Evolutionary conservation across 495 filamentous ascomycete species (phyloP), one percentile per base, ranked within the genome.

Genomic region (Aspergillus cristatus): DNA sequence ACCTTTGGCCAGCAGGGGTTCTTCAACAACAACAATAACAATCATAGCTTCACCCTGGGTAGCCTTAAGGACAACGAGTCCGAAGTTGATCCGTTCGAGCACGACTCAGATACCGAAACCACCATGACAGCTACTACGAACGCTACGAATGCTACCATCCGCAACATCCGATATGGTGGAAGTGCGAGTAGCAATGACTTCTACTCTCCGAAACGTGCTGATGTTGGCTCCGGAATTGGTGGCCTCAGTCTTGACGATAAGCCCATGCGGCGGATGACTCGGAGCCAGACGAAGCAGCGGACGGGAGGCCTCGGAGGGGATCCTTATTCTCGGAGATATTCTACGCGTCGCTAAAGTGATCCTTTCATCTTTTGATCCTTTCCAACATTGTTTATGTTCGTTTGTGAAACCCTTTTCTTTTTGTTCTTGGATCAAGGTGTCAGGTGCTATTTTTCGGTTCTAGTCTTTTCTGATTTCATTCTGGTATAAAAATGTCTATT

Each of bases 21-120:
- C n/a, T 44, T 47, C 14, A 37, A 48, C 22, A 42, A 42, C 7
- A 43, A 54, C 14, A 37, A 48, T 18, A 40, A 42, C 6, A 43
- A 54, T 26, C 57, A 60, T 36, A 62, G 61, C 42, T 63, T 65
- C 42, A 68, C 54, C 2, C 46, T 64, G 47, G 50, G 57, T 18
- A 55, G 51, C 22, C 45, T 67, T 28, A 62, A 54, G 37, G 48
- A 41, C 15, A 50, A 52, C 15, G 61, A 67, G 2, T 50, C 58
- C 18, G 48, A 60, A 16, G 37, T 29, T 0, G 60, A 66, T 31
- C 34, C 24, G 7, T 56, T 59, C n/a, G 65, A 67, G 17, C 52
- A 45, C 29, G 65, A 69, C 32, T 69, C 65, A 3, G 65, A 69
- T 25, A 55, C 45, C 16, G 65, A 67, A 42, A 67, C 65, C 7